Evolutionary conservation across 2,329 filamentous ascomycete genomes (phyloP), one percentile per base, ranked within the genome.

Genomic region (Epichloe sibirici): DNA sequence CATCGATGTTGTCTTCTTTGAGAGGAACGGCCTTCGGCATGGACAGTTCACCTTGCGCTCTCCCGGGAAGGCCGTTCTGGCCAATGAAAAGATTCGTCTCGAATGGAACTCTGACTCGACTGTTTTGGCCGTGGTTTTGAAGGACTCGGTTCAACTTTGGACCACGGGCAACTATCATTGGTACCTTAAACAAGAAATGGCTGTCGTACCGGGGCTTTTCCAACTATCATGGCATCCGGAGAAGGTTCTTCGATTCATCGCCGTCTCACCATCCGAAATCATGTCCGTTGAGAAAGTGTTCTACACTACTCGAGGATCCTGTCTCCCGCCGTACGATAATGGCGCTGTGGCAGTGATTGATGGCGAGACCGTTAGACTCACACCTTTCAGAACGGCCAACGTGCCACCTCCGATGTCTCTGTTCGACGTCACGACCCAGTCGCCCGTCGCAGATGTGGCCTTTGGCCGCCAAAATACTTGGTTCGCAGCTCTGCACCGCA

Each of bases 121-220:
- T 1, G 88, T 95, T 0, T 75, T 98, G 45, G 90, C 91, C 5
- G 83, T 96, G n/a, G 75, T 80, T 1, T 81, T 90, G 59, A 73
- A 74, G 35, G 80, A 90, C 57, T 78, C 81, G 52, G 72, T 93
- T n/a, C 93, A 98, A 64, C 73, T 98, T 1, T 98, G 93, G 93
- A 95, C 90, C 0, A 95, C 86, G 77, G 87, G 89, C 21, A 98
- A 98, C 66, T 98, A 98, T 60, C 88, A 97, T 65, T 98, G 93
- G 80, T 97, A 97, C 66, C 75, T 98, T 15, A 98, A 98, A 71
- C 90, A 95, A 65, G 90, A 96, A 64, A 75, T 96, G 6, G 69
- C 72, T 6, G 70, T 76, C 6, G 60, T 66, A 7, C 61, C 59
- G 12, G 58, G 61, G 3, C 61, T 67, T 40, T 49, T 62, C 46